Evolutionary conservation across 805 yeast genomes (phyloP).

Genomic region (Helenozyma rhizophorensis): DNA sequence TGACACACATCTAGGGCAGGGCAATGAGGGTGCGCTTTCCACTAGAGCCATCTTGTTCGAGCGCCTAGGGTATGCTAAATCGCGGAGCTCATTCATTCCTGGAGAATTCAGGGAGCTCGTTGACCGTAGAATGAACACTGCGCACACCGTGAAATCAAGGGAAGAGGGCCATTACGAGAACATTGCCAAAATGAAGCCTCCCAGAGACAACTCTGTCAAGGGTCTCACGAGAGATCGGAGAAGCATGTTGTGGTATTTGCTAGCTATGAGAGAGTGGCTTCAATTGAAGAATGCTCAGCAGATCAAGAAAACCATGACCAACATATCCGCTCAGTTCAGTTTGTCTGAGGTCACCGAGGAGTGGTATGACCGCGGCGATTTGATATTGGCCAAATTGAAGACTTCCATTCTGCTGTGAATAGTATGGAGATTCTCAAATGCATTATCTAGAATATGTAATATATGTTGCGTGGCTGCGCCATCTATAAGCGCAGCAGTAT

Average conservation of each 20-base stretch:
- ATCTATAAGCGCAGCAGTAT: too few species aligned
- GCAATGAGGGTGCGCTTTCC: conserved; percentile 41
- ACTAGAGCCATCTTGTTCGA: conserved; percentile 43
- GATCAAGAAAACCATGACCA: conserved; percentile 21
- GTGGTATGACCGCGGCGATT: conserved; percentile 34
- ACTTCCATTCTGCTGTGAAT: too few species aligned
- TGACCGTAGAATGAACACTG: background rate
- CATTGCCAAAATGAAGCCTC: conserved; percentile 29
- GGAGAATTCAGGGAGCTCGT: conserved; percentile 4
- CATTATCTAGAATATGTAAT: too few species aligned
- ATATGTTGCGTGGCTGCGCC: too few species aligned
- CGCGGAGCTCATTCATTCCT: conserved; percentile 11
- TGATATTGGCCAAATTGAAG: conserved; percentile 22
- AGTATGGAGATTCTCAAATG: too few species aligned
- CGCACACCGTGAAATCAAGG: conserved; percentile 8
- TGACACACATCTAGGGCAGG: conserved; percentile 36
- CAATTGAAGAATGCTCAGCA: conserved; percentile 24
- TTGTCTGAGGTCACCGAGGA: conserved; percentile 12
- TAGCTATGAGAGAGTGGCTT: conserved; percentile 71
- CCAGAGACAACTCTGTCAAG: conserved; percentile 36
- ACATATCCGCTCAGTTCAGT: conserved; percentile 22
- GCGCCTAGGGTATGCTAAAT: conserved; percentile 28
- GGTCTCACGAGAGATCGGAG: conserved; percentile 65
- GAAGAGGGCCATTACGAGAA: conserved; percentile 34
- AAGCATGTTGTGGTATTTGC: conserved; percentile 68